phyloP scores from a whole-genome alignment of 2,329 filamentous ascomycete species.

The Microdochium trichocladiopsis region DNA sequence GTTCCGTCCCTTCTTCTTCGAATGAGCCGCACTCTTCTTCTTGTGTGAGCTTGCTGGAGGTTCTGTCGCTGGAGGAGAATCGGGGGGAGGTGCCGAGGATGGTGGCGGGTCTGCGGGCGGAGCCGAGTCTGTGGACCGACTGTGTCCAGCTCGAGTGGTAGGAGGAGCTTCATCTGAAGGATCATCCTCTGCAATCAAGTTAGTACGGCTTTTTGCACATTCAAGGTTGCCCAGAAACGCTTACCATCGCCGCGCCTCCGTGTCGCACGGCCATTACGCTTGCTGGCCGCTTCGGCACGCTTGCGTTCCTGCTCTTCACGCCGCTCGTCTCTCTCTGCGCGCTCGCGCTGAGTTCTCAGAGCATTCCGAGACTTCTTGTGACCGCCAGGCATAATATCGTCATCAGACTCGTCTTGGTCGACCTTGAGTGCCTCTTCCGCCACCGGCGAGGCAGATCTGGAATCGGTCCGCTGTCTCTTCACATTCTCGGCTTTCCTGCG shows the following conservation, averaged over 20 bases:
- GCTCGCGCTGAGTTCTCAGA: conserved; percentile 53
- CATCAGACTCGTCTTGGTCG: conserved; percentile 62
- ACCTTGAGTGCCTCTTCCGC: conserved; percentile 38
- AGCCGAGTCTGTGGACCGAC: conserved; percentile 20
- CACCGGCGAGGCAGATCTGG: conserved; percentile 60
- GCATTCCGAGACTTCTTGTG: conserved; percentile 55
- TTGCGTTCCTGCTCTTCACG: conserved; percentile 70
- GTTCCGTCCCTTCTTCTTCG: conserved; percentile 68
- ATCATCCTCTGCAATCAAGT: conserved; percentile 56
- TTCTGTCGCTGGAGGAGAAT: conserved; percentile 35
- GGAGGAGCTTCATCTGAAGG: conserved; percentile 59
- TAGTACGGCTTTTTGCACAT: conserved; percentile 10
- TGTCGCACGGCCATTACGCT: conserved; percentile 76
- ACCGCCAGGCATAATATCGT: conserved; percentile 45
- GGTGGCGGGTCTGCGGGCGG: conserved; percentile 34
- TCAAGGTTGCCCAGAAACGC: conserved; percentile 9
- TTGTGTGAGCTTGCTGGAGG: conserved; percentile 44
- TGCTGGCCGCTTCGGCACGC: conserved; percentile 66
- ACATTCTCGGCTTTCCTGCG: conserved; percentile 59
- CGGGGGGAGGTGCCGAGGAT: conserved; percentile 36
- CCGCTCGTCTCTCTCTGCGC: conserved; percentile 63
- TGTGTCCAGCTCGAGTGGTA: conserved; percentile 31
- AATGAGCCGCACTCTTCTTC: conserved; percentile 52
- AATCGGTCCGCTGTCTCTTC: conserved; percentile 81
- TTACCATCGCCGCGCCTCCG: conserved; percentile 75